Conservation (phyloP, 495 filamentous ascomycete species). For the Jackrogersella minutella region DNA sequence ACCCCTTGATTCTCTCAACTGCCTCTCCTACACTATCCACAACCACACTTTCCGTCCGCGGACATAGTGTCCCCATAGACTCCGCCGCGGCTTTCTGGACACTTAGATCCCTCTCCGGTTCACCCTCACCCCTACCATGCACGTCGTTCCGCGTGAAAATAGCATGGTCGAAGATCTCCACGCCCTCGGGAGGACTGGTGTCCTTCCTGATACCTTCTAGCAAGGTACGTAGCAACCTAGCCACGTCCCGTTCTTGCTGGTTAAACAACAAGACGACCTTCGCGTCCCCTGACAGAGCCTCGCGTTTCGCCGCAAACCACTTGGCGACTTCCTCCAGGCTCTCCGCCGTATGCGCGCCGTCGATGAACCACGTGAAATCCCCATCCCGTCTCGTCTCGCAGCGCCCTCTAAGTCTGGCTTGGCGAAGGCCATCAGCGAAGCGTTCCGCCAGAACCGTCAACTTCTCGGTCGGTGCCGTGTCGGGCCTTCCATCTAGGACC, state of each 20-base stretch:
- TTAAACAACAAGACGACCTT: slow-evolving; percentile 81
- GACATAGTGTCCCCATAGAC: slow-evolving; percentile 31
- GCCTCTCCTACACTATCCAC: slow-evolving; percentile 43
- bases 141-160: slow-evolving; percentile 57
- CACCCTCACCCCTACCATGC: slow-evolving; percentile 12
- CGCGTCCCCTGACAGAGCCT: slow-evolving; percentile 35
- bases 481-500: slow-evolving; percentile 5
- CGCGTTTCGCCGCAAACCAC: slow-evolving; percentile 69
- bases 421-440: slow-evolving; percentile 72
- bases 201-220: slow-evolving; percentile 33
- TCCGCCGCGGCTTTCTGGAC: slow-evolving; percentile 46
- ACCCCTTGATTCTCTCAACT: slow-evolving; percentile 36
- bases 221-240: slow-evolving; percentile 64
- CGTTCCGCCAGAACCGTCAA: slow-evolving; percentile 47
- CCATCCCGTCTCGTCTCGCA: slow-evolving; percentile 72
- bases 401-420: slow-evolving; percentile 72
- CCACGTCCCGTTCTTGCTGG: slow-evolving; percentile 84
- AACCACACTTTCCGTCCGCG: slow-evolving; percentile 29
- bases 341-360: slow-evolving; percentile 89
- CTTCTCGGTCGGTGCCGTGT: not conserved
- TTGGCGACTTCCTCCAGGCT: slow-evolving; percentile 73
- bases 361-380: slow-evolving; percentile 78
- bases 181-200: not conserved
- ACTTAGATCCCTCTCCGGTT: slow-evolving; percentile 43
- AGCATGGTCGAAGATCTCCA: slow-evolving; percentile 45